Percentiles rank a stretch among this genome's conserved stretches.
phyloP scores from a whole-genome alignment of 805 yeast species.

The Myxozyma geophila region DNA sequence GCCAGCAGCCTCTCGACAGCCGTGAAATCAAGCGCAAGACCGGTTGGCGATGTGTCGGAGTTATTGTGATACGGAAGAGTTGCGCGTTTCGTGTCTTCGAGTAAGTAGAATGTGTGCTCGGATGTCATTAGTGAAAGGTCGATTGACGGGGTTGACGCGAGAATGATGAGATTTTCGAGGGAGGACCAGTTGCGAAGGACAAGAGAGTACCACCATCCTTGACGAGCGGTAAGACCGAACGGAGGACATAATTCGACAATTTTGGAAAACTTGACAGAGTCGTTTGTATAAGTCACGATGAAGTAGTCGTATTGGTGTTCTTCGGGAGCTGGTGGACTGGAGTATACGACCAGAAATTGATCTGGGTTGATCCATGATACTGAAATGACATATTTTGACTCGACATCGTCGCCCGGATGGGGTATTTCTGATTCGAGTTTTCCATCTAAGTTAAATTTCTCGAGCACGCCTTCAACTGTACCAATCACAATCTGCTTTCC shows the following conservation, averaged over 20 bases:
- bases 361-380: constrained; percentile 38
- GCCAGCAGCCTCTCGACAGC: constrained; percentile 51
- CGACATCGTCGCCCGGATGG: constrained; percentile 29
- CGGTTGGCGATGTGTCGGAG: constrained; percentile 73
- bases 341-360: constrained; percentile 38
- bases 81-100: constrained; percentile 75
- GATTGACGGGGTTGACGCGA: constrained; percentile 67
- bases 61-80: constrained; percentile 71
- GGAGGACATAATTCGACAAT: constrained; percentile 43
- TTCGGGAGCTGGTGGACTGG: constrained; percentile 30
- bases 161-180: constrained; percentile 46
- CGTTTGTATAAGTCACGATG: constrained; percentile 23
- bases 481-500: constrained; percentile 41
- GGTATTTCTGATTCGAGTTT: constrained; percentile 6
- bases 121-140: constrained; percentile 59
- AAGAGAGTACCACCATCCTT: constrained; percentile 39
- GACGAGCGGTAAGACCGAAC: constrained; percentile 39
- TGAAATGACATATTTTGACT: constrained; percentile 10
- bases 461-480: constrained; percentile 32
- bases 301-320: constrained; percentile 35
- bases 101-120: constrained; percentile 50
- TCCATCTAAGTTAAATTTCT: constrained; percentile 32
- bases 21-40: constrained; percentile 65
- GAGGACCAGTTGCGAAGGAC: constrained; percentile 37
- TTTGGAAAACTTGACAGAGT: constrained; percentile 21